A percentile compares a stretch with the other conserved stretches of the same genome.
Evolutionary conservation across 2,329 filamentous ascomycete species (phyloP).

Genomic region (Calonectria honghensis): DNA sequence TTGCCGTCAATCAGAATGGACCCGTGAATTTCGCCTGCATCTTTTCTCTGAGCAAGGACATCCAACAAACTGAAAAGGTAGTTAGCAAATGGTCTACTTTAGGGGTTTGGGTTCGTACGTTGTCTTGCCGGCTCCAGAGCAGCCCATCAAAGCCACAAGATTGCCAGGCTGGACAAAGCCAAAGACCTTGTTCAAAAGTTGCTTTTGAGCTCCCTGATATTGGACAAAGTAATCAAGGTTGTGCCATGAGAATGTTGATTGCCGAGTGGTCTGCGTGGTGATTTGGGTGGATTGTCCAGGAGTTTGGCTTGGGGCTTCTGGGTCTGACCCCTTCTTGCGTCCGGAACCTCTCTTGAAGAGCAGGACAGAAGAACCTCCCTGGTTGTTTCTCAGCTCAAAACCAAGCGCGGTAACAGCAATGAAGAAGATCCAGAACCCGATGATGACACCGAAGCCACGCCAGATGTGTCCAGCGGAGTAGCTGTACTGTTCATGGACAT

Average conservation of each 20-base stretch:
- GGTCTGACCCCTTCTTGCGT: constrained; percentile 60
- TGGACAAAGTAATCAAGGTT: constrained; percentile 83
- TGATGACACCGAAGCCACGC: constrained; percentile 84
- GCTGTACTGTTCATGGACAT: constrained; percentile 68
- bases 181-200: constrained; percentile 78
- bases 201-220: constrained; percentile 73
- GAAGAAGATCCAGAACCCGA: constrained; percentile 83
- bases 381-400: constrained; percentile 69
- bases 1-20: constrained; percentile 74
- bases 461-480: constrained; percentile 75
- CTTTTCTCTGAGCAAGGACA: constrained; percentile 79
- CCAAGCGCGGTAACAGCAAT: constrained; percentile 80
- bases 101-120: constrained; percentile 63
- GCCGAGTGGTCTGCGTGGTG: constrained; percentile 65
- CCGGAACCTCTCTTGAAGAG: constrained; percentile 38
- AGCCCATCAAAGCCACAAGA: constrained; percentile 88
- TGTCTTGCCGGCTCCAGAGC: constrained; percentile 88
- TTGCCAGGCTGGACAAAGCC: constrained; percentile 87
- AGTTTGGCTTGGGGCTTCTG: constrained; percentile 30
- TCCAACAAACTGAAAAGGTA: constrained; percentile 70
- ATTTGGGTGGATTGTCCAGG: constrained; percentile 21
- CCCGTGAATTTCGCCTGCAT: constrained; percentile 72
- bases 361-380: constrained; percentile 41
- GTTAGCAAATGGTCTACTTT: not conserved
- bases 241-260: constrained; percentile 81